These are phyloP conservation scores for Hymenoscyphus scutula DNA, from an alignment of 2,329 filamentous ascomycete genomes.

Conservation along the genomic window DNA sequence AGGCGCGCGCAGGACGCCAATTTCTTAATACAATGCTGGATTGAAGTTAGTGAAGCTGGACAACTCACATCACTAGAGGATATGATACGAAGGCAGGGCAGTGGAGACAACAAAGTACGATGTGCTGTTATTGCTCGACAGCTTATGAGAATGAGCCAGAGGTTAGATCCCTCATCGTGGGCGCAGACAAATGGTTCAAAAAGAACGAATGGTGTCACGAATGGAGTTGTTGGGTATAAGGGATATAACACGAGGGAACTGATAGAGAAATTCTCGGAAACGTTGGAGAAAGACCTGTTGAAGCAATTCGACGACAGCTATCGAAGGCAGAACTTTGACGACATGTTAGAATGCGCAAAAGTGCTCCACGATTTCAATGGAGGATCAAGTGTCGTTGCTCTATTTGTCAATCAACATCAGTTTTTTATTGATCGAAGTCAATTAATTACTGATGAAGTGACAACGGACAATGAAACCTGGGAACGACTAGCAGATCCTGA, in stretches of 20 bases:
- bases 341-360: conserved; percentile 95
- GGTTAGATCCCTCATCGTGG: conserved; percentile 78
- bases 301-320: conserved; percentile 98
- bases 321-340: conserved; percentile 89
- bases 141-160: conserved; percentile 88
- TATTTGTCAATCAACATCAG: conserved; percentile 98
- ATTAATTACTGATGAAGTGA: conserved; percentile 71
- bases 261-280: conserved; percentile 95
- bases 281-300: conserved; percentile 88
- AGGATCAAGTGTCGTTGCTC: conserved; percentile 88
- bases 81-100: conserved; percentile 72
- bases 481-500: conserved; percentile 93
- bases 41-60: conserved; percentile 87
- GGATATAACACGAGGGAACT: conserved; percentile 73
- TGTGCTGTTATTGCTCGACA: conserved; percentile 94
- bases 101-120: conserved; percentile 87
- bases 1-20: conserved; percentile 88
- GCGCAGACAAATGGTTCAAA: conserved; percentile 54
- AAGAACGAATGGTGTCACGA: conserved; percentile 49
- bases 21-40: conserved; percentile 95
- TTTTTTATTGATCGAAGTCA: conserved; percentile 98
- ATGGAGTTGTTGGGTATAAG: conserved; percentile 43
- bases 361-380: conserved; percentile 95
- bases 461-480: conserved; percentile 64
- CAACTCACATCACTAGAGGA: conserved; percentile 86